A percentile compares a stretch with the other conserved stretches of the same genome.
Conservation (phyloP, 257 asterid species). For the Ajuga chamaepitys region DNA sequence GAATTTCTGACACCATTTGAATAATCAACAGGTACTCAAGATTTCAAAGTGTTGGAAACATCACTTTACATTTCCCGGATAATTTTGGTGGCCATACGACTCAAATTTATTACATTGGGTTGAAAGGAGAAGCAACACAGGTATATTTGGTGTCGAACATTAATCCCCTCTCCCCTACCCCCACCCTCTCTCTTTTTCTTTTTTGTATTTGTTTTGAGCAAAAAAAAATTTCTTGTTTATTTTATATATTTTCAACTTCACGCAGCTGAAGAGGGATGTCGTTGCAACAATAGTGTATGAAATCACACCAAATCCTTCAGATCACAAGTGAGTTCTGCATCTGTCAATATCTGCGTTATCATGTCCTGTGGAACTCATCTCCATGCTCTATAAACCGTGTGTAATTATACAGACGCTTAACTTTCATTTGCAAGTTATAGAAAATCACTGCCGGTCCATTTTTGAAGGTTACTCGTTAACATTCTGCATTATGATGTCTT, state of each 20-base stretch:
- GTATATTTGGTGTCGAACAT: conserved; percentile 29
- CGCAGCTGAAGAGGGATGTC: conserved; percentile 90
- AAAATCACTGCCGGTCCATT: not conserved
- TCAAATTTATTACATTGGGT: conserved; percentile 89
- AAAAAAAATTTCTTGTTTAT: not conserved
- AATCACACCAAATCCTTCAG: conserved; percentile 95
- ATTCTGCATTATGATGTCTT: not conserved
- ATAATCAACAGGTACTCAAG: conserved; percentile 64
- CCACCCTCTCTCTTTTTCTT: too few relatives aligned
- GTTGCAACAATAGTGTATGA: conserved; percentile 91
- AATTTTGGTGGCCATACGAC: conserved; percentile 87
- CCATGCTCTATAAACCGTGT: not conserved
- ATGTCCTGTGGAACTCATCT: not conserved
- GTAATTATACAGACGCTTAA: too few relatives aligned
- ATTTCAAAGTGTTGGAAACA: conserved; percentile 88
- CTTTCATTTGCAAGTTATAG: not conserved
- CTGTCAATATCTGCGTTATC: too few relatives aligned
- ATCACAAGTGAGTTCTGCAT: conserved; percentile 76
- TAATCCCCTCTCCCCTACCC: too few relatives aligned
- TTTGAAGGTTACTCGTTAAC: not conserved
- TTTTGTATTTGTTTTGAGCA: not conserved
- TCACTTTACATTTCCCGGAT: conserved; percentile 93
- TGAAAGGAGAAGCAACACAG: conserved; percentile 99
- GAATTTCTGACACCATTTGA: conserved; percentile 2
- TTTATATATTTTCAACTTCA: not conserved